These are phyloP conservation scores for Salicornia ramosissima DNA, from an alignment of 148 eudicot genomes.

Conservation along the genomic window DNA sequence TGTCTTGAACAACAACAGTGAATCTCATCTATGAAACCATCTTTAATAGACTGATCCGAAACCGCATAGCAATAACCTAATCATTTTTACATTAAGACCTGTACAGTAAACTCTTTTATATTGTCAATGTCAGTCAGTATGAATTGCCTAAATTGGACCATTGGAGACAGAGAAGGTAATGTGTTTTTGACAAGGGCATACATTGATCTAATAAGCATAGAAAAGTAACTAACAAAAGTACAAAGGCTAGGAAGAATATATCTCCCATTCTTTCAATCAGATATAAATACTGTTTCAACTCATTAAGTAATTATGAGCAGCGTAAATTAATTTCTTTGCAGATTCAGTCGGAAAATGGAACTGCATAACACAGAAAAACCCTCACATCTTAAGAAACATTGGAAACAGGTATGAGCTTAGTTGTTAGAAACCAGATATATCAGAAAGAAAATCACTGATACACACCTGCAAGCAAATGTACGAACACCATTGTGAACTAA, in stretches of 20 bases:
- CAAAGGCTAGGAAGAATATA: too few relatives aligned
- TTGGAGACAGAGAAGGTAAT: not conserved
- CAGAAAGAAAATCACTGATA: not conserved
- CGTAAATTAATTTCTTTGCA: too few relatives aligned
- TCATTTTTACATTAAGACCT: not conserved
- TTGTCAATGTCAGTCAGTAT: not conserved
- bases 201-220: not conserved
- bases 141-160: not conserved
- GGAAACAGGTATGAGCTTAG: not conserved
- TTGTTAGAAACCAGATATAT: not conserved
- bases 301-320: too few relatives aligned
- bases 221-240: too few relatives aligned
- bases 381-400: too few relatives aligned
- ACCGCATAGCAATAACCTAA: not conserved
- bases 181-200: not conserved
- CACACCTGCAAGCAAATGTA: conserved; percentile 93
- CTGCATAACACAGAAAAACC: too few relatives aligned
- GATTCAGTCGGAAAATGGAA: too few relatives aligned
- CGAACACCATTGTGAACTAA: conserved; percentile 64
- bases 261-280: too few relatives aligned
- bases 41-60: too few relatives aligned
- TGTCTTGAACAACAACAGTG: too few relatives aligned
- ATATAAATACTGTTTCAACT: too few relatives aligned
- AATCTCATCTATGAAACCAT: too few relatives aligned
- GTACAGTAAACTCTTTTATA: not conserved